Base-by-base conservation (phyloP, 345 rosid genomes). In the Eucalyptus marginata region DNA sequence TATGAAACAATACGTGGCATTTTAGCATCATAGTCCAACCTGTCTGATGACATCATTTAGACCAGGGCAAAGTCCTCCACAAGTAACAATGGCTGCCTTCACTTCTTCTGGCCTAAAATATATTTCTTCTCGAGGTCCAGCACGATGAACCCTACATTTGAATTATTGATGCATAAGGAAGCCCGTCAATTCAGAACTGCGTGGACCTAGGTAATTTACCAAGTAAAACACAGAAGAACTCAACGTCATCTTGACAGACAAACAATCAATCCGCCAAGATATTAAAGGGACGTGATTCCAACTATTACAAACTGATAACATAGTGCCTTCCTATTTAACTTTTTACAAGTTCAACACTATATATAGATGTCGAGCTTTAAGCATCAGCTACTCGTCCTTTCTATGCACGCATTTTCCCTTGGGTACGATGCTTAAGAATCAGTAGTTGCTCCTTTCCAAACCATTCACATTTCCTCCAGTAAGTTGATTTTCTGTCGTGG, bases 1-100 rank as follows among this genome's bases (percentile, higher is more conserved):
- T 40, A 40, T 76, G 47, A 11, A 76, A 76, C 83, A 40, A 76
- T 76, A 22, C 47, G 2, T 40, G 83, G 83, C 83, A 76, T 76
- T 76, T 76, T 20, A 76, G 83, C 83, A 76, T 40, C 83, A 76
- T 76, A 76, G 43, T 40, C 46, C 47, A 76, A 95, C 99, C 87
- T 97, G 99, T 94, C 96, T 95, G 71, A 96, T 97, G 91, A 96
- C 97, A 93, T 98, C 98, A 93, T 97, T 97, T 80, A 97, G 98
- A 90, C 98, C 98, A 89, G 98, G 99, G 92, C 98, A 98, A 81
- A 98, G 96, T 58, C 99, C 98, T 90, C 98, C 98, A 94, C 99
- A 98, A 84, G 99, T 98, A 87, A 98, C 92, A 90, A 97, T 98
- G 3, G 98, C 98, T 49, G 99, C 97, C 87, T 96, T 96, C 52